These are phyloP conservation scores for Hortiboletus rubellus DNA, from an alignment of 1,284 basidiomycete genomes.

Conservation along the genomic window DNA sequence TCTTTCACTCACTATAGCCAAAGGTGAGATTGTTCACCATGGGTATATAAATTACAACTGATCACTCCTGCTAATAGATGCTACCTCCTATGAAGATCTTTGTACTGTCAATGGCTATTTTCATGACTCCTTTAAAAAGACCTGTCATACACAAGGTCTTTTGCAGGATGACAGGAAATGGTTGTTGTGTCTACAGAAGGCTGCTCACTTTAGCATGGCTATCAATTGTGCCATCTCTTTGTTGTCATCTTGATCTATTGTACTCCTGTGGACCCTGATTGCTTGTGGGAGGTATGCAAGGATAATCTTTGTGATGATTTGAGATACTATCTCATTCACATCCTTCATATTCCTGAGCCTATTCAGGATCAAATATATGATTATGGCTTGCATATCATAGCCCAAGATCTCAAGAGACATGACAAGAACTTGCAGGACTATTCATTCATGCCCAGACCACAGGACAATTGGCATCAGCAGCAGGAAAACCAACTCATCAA, in stretches of 20 bases:
- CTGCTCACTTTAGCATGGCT: slow-evolving; percentile 29
- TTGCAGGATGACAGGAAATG: slow-evolving; percentile 41
- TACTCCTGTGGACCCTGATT: slow-evolving; percentile 25
- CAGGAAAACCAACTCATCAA: slow-evolving; percentile 38
- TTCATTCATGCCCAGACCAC: slow-evolving; percentile 34
- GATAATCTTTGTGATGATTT: slow-evolving; percentile 37
- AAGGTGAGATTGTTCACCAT: slow-evolving; percentile 8
- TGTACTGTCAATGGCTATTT: slow-evolving; percentile 20
- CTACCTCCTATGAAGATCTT: slow-evolving; percentile 36
- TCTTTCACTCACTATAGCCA: slow-evolving; percentile 37
- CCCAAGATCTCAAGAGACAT: slow-evolving; percentile 29
- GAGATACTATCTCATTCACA: slow-evolving; percentile 9
- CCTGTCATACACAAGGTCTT: slow-evolving; percentile 36
- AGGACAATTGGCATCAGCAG: slow-evolving; percentile 29
- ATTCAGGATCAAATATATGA: slow-evolving; percentile 38
- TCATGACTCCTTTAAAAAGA: slow-evolving; percentile 26
- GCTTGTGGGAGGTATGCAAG: slow-evolving; percentile 30
- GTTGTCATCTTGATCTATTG: slow-evolving; percentile 33
- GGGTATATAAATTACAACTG: background rate
- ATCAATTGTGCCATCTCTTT: slow-evolving; percentile 34
- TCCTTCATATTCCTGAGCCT: slow-evolving; percentile 18
- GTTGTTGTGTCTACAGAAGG: slow-evolving; percentile 36
- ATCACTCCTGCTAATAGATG: slow-evolving; percentile 8
- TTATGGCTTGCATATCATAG: slow-evolving; percentile 40
- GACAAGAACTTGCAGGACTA: slow-evolving; percentile 29